Percentiles rank a stretch among this genome's conserved stretches.
Conservation (phyloP, 176 grass and related monocot genomes). For the Alloteropsis semialata region DNA sequence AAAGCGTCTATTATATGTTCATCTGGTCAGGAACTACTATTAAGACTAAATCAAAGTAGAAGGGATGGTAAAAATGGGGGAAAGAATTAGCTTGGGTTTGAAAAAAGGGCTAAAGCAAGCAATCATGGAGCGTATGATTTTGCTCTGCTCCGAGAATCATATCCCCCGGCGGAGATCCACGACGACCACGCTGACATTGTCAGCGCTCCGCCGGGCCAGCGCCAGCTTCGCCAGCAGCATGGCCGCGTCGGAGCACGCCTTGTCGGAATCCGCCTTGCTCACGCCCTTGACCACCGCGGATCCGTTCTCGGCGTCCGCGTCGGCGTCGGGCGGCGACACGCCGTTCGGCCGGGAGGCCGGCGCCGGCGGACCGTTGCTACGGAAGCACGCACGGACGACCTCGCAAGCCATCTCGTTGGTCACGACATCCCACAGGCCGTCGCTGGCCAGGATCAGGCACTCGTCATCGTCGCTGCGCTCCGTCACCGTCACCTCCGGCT, state of each 20-base stretch:
- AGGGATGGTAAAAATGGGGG: neutral
- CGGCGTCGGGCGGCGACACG: neutral
- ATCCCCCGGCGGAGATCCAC: slow-evolving; percentile 64
- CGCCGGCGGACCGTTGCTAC: slow-evolving; percentile 35
- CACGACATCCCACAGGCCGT: slow-evolving; percentile 96
- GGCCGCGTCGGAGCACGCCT: slow-evolving; percentile 79
- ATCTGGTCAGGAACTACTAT: neutral
- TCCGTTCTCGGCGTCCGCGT: neutral
- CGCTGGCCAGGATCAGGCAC: slow-evolving; percentile 90
- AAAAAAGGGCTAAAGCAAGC: neutral
- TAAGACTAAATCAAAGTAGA: neutral
- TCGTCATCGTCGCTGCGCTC: slow-evolving; percentile 74
- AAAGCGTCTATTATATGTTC: neutral
- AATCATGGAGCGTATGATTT: slow-evolving; percentile 25
- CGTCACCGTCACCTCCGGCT: slow-evolving; percentile 83
- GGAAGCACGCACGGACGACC: slow-evolving; percentile 73
- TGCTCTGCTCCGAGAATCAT: slow-evolving; percentile 20
- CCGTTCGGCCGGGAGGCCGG: neutral
- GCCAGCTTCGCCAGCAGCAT: slow-evolving; percentile 92
- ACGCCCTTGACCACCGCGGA: slow-evolving; percentile 24
- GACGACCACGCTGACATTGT: slow-evolving; percentile 86
- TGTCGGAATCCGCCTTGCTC: slow-evolving; percentile 40
- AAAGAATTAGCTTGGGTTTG: slow-evolving; percentile 3
- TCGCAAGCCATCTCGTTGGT: slow-evolving; percentile 87
- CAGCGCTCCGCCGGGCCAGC: slow-evolving; percentile 75